These are phyloP conservation scores for Detonula confervacea DNA, from an alignment of 352 stramenopile species.

Conservation along the genomic window DNA sequence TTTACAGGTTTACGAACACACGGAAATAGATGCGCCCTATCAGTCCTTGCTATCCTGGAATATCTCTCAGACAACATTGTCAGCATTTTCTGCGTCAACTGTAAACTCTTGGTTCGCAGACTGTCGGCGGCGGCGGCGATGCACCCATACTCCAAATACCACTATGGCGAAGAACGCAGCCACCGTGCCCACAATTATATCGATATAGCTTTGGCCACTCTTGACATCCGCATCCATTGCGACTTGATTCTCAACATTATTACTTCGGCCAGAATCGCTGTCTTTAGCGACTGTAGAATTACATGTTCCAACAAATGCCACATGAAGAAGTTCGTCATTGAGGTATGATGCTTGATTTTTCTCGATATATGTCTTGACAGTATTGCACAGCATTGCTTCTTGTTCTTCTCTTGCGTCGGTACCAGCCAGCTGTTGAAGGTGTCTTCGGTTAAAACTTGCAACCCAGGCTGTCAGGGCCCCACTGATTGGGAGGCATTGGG, in stretches of 20 bases:
- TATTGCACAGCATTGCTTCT: conserved; percentile 15
- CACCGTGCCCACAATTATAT: conserved; percentile 15
- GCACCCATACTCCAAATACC: background rate
- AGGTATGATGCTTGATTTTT: conserved; percentile 33
- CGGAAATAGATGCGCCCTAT: too few species aligned
- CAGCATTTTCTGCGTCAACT: too few species aligned
- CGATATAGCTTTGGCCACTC: background rate
- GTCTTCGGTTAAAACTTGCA: background rate
- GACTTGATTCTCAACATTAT: background rate
- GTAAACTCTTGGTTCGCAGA: background rate
- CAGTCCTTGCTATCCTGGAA: too few species aligned
- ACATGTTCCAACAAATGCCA: conserved; percentile 17
- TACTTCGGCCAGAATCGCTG: background rate
- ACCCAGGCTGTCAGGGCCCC: conserved; percentile 41
- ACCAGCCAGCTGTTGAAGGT: conserved; percentile 7
- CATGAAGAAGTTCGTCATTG: conserved; percentile 31
- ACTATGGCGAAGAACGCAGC: conserved; percentile 6
- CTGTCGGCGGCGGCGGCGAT: conserved; percentile 1
- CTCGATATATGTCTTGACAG: conserved; percentile 33
- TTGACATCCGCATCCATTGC: background rate
- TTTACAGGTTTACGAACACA: too few species aligned
- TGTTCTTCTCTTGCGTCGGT: background rate
- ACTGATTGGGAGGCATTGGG: conserved; percentile 24
- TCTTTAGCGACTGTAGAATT: background rate
- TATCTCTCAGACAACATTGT: too few species aligned